A percentile compares a stretch with the other conserved stretches of the same genome.
Evolutionary conservation across 176 grass and related monocot genomes (phyloP).

Genomic region (Phoenix dactylifera): DNA sequence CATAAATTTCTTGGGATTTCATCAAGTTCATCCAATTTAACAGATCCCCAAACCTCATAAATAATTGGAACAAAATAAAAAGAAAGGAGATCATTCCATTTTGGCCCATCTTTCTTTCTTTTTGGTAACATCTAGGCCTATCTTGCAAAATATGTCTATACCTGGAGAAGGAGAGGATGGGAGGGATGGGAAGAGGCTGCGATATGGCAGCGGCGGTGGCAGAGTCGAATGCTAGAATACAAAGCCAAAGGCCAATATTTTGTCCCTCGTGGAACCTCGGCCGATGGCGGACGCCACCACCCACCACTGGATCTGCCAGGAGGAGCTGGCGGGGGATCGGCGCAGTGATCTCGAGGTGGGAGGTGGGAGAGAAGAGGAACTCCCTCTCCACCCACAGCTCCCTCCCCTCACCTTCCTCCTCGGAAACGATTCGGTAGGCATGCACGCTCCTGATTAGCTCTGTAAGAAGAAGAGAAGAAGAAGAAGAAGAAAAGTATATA

Average conservation of each 20-base stretch:
- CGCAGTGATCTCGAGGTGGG: constrained; percentile 24
- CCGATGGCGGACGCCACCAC: constrained; percentile 5
- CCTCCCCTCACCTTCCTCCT: constrained; percentile 11
- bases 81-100: too few relatives aligned
- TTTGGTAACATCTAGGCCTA: too few relatives aligned
- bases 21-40: too few relatives aligned
- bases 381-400: constrained; percentile 44
- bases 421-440: constrained; percentile 27
- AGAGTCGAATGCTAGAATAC: constrained; percentile 46
- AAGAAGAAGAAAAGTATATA: too few relatives aligned
- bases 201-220: constrained; percentile 13
- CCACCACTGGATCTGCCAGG: constrained; percentile 3
- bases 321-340: constrained; percentile 6
- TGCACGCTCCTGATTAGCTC: constrained; percentile 45
- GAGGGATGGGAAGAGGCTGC: too few relatives aligned
- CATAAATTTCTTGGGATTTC: too few relatives aligned
- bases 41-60: too few relatives aligned
- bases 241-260: constrained; percentile 32
- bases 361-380: constrained; percentile 27
- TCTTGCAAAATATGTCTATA: too few relatives aligned
- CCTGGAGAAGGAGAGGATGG: too few relatives aligned
- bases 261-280: constrained; percentile 34
- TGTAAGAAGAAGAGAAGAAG: constrained; percentile 14
- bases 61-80: too few relatives aligned
- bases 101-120: too few relatives aligned